A percentile compares a stretch with the other conserved stretches of the same genome.
These are phyloP conservation scores for Coemansia umbellata DNA, from an alignment of 192 early-diverging fungal species.

Conservation along the genomic window DNA sequence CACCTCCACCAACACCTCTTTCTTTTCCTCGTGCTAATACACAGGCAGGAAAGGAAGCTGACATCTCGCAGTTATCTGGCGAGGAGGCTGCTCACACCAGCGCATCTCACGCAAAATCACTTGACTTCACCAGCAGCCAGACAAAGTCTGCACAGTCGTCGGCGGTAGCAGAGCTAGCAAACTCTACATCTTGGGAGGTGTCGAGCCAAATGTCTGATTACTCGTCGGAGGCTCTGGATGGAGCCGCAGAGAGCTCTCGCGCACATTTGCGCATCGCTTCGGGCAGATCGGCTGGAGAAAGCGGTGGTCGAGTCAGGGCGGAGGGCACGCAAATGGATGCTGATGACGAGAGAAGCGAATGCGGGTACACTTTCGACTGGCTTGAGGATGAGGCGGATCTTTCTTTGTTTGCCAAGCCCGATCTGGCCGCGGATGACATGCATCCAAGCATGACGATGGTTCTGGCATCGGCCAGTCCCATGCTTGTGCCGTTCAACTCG, in stretches of 20 bases:
- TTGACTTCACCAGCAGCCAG: background rate
- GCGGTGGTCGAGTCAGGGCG: background rate
- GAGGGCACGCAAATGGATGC: background rate
- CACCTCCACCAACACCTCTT: slow-evolving; percentile 23
- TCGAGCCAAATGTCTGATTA: slow-evolving; percentile 4
- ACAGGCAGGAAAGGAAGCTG: slow-evolving; percentile 6
- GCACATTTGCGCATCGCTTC: background rate
- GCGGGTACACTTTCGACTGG: slow-evolving; percentile 45
- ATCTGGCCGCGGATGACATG: slow-evolving; percentile 5
- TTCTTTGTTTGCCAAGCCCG: slow-evolving; percentile 41
- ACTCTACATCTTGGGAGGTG: background rate
- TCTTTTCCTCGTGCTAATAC: background rate
- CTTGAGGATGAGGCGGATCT: slow-evolving; percentile 47
- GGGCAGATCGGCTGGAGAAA: background rate
- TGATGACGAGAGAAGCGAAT: slow-evolving; percentile 6
- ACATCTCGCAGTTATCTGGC: background rate
- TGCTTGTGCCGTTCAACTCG: slow-evolving; percentile 29
- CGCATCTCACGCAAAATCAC: background rate
- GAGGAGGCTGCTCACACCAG: background rate
- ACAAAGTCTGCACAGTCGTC: background rate
- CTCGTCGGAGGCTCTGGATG: background rate
- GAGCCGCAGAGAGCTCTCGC: background rate
- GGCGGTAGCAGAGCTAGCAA: background rate
- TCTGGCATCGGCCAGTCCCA: slow-evolving; percentile 38
- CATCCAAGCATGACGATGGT: slow-evolving; percentile 35